phyloP scores from a whole-genome alignment of 495 filamentous ascomycete genomes.

The Thermothielavioides terrestris region DNA sequence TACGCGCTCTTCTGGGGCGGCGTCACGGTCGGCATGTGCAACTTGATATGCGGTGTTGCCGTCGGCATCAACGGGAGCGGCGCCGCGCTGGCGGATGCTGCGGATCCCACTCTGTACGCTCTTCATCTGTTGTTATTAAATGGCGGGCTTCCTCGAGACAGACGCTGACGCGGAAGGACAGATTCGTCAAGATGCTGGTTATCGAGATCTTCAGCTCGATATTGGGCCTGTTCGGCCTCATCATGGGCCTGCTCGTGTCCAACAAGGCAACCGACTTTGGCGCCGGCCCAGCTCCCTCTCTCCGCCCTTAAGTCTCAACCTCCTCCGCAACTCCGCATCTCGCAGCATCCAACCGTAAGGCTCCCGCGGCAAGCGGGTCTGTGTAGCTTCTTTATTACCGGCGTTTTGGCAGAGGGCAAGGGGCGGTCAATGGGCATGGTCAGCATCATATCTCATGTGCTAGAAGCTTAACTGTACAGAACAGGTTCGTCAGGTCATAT shows the following conservation, averaged over 20 bases:
- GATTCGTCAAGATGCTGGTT: constrained; percentile 97
- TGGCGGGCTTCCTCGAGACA: not conserved
- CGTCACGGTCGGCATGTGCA: constrained; percentile 87
- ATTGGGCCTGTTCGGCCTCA: constrained; percentile 93
- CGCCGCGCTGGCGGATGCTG: constrained; percentile 91
- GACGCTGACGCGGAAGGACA: constrained; percentile 32
- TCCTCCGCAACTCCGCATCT: not conserved
- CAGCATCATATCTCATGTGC: constrained; percentile 22
- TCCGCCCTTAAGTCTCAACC: not conserved
- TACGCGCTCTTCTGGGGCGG: constrained; percentile 95
- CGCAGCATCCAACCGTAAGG: constrained; percentile 10
- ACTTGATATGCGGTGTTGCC: constrained; percentile 89
- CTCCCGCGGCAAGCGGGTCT: constrained; percentile 17
- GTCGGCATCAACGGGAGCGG: constrained; percentile 98
- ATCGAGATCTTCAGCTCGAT: constrained; percentile 99
- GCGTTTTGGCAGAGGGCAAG: constrained; percentile 27
- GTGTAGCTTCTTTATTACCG: constrained; percentile 27
- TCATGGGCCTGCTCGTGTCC: constrained; percentile 82
- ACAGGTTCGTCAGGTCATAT: constrained; percentile 14
- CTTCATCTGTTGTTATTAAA: too few species aligned
- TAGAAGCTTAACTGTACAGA: constrained; percentile 25
- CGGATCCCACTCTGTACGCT: constrained; percentile 79
- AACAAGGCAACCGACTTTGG: constrained; percentile 73
- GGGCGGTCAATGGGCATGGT: constrained; percentile 22
- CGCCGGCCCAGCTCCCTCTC: constrained; percentile 19